These are phyloP conservation scores for Cadophora sp. DNA, from an alignment of 2,329 filamentous ascomycete species.

Conservation along the genomic window DNA sequence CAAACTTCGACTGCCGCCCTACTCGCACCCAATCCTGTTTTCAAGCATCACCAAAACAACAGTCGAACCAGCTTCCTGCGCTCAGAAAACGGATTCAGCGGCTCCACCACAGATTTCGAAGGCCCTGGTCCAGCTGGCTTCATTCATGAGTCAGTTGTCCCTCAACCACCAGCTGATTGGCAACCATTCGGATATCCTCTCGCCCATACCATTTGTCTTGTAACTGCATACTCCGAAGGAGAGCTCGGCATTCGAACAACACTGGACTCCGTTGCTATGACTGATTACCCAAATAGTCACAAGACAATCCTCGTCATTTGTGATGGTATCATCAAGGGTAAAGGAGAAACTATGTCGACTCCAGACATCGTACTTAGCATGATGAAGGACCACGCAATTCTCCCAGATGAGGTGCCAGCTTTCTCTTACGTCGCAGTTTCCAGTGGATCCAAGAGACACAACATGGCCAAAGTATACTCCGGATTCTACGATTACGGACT, in stretches of 20 bases:
- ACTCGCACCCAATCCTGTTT: conserved; percentile 73
- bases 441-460: conserved; percentile 95
- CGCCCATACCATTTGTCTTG: conserved; percentile 90
- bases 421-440: conserved; percentile 98
- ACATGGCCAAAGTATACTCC: conserved; percentile 98
- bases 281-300: conserved; percentile 99
- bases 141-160: conserved; percentile 93
- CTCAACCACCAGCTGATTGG: conserved; percentile 95
- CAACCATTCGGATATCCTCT: conserved; percentile 96
- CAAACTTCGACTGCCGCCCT: conserved; percentile 77
- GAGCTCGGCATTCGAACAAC: conserved; percentile 92
- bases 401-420: conserved; percentile 81
- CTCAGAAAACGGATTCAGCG: conserved; percentile 59
- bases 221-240: conserved; percentile 97
- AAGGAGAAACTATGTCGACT: conserved; percentile 85
- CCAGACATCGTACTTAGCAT: conserved; percentile 90
- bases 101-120: conserved; percentile 63
- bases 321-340: conserved; percentile 96
- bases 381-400: conserved; percentile 89
- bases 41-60: conserved; percentile 66
- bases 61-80: conserved; percentile 71
- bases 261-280: conserved; percentile 93
- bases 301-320: conserved; percentile 96
- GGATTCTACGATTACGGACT: conserved; percentile 97
- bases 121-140: conserved; percentile 88